Conservation (phyloP, 176 grass and related monocot species). For the Zea luxurians region DNA sequence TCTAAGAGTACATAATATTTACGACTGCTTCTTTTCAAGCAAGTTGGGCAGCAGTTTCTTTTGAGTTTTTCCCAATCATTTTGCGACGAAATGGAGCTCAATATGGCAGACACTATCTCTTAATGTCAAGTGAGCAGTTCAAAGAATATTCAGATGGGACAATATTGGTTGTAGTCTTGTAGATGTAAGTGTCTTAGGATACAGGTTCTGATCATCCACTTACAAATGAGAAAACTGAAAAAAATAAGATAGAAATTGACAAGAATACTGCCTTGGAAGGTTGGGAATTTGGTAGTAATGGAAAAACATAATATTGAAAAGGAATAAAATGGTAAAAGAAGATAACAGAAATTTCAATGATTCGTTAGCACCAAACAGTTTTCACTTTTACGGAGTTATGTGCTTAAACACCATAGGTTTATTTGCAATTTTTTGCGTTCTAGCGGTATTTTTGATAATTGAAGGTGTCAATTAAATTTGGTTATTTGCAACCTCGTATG, state of each 20-base stretch:
- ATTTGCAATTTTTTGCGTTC: not conserved
- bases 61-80: not conserved
- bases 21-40: not conserved
- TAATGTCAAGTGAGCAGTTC: not conserved
- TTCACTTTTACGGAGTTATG: conserved; percentile 4
- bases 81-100: not conserved
- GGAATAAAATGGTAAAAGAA: not conserved
- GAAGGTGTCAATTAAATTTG: not conserved
- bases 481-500: not conserved
- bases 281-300: not conserved
- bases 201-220: not conserved
- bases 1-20: conserved; percentile 13
- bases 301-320: not conserved
- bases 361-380: not conserved
- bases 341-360: not conserved
- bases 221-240: not conserved
- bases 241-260: not conserved
- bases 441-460: not conserved
- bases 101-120: conserved; percentile 10
- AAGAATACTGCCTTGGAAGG: not conserved
- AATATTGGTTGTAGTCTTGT: not conserved
- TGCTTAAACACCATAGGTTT: not conserved
- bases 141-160: not conserved
- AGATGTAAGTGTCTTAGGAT: conserved; percentile 12
- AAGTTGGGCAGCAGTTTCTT: not conserved